Conservation (phyloP, 805 yeast species). For the Nakazawaea populi region DNA sequence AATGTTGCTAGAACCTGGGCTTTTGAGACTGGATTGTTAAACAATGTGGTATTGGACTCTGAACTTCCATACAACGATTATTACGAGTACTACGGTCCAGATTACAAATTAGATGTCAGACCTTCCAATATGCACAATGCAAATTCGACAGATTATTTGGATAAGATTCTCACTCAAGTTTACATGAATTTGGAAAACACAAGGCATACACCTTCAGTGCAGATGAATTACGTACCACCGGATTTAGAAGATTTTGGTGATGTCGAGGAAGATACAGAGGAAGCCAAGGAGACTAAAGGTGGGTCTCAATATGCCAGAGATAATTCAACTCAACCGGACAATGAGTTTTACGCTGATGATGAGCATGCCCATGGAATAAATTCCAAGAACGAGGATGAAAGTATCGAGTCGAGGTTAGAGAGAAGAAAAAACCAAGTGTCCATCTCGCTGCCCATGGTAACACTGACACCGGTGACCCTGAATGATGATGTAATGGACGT, state of each 20-base stretch:
- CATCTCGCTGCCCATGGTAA: constrained; percentile 1
- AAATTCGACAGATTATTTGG: constrained; percentile 86
- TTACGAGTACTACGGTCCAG: constrained; percentile 97
- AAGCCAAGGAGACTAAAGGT: constrained; percentile 83
- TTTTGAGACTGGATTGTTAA: constrained; percentile 83
- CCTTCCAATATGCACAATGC: constrained; percentile 97
- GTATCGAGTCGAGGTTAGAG: constrained; percentile 3
- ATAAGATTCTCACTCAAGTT: constrained; percentile 74
- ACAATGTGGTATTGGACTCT: constrained; percentile 69
- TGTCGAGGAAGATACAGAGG: constrained; percentile 64
- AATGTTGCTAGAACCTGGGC: constrained; percentile 96
- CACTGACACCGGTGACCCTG: not conserved
- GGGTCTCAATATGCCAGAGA: constrained; percentile 87
- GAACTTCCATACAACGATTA: constrained; percentile 91
- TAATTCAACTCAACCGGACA: constrained; percentile 58
- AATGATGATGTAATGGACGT: constrained; percentile 4
- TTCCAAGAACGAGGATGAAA: constrained; percentile 8
- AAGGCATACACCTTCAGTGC: constrained; percentile 97
- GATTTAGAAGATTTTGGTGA: constrained; percentile 85
- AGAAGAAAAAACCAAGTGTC: constrained; percentile 9
- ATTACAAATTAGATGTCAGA: constrained; percentile 88
- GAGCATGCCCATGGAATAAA: constrained; percentile 33
- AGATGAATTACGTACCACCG: constrained; percentile 81
- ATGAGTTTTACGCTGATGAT: constrained; percentile 72
- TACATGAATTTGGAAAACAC: constrained; percentile 78